These are phyloP conservation scores for Penicillium fuscoglaucum DNA, from an alignment of 2,329 filamentous ascomycete genomes.

Conservation along the genomic window DNA sequence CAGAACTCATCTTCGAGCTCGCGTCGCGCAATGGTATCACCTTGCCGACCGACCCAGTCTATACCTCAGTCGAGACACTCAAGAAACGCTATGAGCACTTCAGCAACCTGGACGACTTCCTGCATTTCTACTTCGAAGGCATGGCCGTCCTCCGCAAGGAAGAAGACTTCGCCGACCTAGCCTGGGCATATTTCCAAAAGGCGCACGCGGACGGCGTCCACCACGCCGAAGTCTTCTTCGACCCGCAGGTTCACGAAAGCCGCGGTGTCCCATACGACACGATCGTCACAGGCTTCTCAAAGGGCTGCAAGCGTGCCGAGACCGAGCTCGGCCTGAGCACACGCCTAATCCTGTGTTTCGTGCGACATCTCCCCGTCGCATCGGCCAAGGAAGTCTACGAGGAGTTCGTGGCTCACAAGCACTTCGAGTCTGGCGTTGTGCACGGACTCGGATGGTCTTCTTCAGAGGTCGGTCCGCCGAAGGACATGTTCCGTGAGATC, in stretches of 20 bases:
- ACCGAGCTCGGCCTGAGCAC: slow-evolving; percentile 64
- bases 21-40: slow-evolving; percentile 65
- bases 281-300: slow-evolving; percentile 63
- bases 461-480: slow-evolving; percentile 58
- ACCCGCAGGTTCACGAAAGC: slow-evolving; percentile 71
- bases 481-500: slow-evolving; percentile 60
- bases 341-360: slow-evolving; percentile 69
- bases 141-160: slow-evolving; percentile 67
- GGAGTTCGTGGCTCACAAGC: slow-evolving; percentile 40
- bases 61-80: slow-evolving; percentile 60
- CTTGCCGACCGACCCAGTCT: slow-evolving; percentile 65
- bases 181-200: slow-evolving; percentile 68
- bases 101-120: slow-evolving; percentile 72
- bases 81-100: slow-evolving; percentile 66
- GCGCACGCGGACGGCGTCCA: slow-evolving; percentile 65
- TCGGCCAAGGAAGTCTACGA: slow-evolving; percentile 51
- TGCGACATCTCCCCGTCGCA: slow-evolving; percentile 65
- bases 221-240: slow-evolving; percentile 79
- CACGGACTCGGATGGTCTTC: slow-evolving; percentile 68
- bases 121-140: slow-evolving; percentile 75
- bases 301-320: slow-evolving; percentile 61
- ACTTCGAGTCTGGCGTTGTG: slow-evolving; percentile 54
- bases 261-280: slow-evolving; percentile 64
- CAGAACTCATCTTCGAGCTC: slow-evolving; percentile 68
- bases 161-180: slow-evolving; percentile 71